Conservation (phyloP, 768 basidiomycete species). For the Suillus cothurnatus region DNA sequence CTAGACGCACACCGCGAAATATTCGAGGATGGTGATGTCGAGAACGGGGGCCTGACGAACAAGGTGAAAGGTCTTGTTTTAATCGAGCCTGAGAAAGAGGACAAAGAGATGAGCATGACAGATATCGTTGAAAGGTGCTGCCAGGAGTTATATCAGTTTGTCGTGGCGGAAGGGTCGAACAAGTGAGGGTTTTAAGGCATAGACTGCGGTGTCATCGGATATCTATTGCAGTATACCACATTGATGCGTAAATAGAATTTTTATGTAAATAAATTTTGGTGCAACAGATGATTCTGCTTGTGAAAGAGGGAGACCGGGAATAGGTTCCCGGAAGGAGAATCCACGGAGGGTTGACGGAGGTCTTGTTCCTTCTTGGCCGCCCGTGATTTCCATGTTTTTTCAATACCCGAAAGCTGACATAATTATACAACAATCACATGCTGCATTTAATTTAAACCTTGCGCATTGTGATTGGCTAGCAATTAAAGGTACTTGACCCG, state of each 20-base stretch:
- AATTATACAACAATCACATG: conserved; percentile 36
- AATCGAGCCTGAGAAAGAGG: conserved; percentile 62
- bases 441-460: conserved; percentile 7
- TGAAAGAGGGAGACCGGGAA: background rate
- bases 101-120: conserved; percentile 57
- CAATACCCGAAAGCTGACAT: conserved; percentile 9
- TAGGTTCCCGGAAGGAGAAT: background rate
- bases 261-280: background rate
- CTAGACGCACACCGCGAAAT: conserved; percentile 74
- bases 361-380: background rate
- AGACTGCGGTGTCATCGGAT: background rate
- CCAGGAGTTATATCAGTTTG: conserved; percentile 36
- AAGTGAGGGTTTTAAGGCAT: background rate
- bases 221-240: background rate
- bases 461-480: conserved; percentile 30
- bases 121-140: conserved; percentile 64
- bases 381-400: background rate
- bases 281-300: background rate
- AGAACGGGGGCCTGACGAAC: conserved; percentile 56
- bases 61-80: conserved; percentile 58
- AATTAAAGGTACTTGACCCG: conserved; percentile 22
- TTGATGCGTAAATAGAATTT: background rate
- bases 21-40: conserved; percentile 76
- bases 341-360: conserved; percentile 2
- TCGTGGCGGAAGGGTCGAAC: background rate